Base-by-base conservation (phyloP, 805 yeast genomes). In the Lipomyces kockii region DNA sequence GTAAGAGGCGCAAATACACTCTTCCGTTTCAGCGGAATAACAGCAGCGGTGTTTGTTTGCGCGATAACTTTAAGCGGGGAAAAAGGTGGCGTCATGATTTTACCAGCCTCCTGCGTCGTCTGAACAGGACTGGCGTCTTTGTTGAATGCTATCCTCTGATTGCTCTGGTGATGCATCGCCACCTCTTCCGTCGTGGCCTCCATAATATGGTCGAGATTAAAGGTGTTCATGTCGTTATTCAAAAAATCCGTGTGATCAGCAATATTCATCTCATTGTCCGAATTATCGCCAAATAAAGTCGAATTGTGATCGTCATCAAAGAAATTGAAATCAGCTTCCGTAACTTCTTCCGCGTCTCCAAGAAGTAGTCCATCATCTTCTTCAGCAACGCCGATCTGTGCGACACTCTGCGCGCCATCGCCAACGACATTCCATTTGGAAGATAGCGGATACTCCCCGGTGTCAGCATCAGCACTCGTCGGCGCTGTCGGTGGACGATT, bases 1-100 rank as follows among this genome's bases (percentile, higher is more conserved):
- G 84, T 83, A 54, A 92, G 80, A 0, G 97, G 97, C 0, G 97
- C 90, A 78, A 92, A 93, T 0, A 89, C 86, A 55, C 97, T 90
- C 80, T 84, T 61, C 77, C 80, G 60, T 76, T 78, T 60, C 49
- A 9, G 51, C 34, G 57, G 29, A 17, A 32, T 1, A 25, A 22
- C 58, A 17, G 53, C 54, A 2, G 62, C 51, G 8, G 73, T 72
- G 43, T 71, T 73, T 55, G 74, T 74, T 34, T 67, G 68, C 69
- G 75, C 43, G 20, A 67, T 37, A 11, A 64, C 56, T 12, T 65
- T 67, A 14, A 67, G 37, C 14, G 71, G 72, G 1, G 69, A 63
- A 11, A 56, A 39, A 22, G 72, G 72, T 5, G 60, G 64, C 17
- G 65, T 63, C 37, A 59, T 49, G 60, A 53, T 56, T n/a, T 59